Evolutionary conservation across 306 rosid species (phyloP), one percentile per base, ranked within the genome.

Genomic region (Pyrus pyrifolia): DNA sequence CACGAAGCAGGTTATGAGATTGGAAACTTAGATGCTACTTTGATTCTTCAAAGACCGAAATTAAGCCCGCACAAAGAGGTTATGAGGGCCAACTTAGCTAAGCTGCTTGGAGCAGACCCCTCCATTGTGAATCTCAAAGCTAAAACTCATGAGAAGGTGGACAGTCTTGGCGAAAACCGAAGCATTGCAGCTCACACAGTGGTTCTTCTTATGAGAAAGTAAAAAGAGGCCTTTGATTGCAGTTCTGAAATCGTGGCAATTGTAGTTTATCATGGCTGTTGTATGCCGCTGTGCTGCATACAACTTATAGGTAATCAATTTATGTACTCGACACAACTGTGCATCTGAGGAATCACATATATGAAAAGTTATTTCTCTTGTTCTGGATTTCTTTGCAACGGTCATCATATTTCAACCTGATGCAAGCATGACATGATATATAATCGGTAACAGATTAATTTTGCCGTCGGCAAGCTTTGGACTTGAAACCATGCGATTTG

Each of bases 171-270:
- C 51, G 99, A 96, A 81, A 93, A 93, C 59, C 82, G 99, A 83
- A 93, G 99, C 66, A 91, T 96, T 83, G 99, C 96, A 4, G 99
- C 98, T 73, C 99, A 96, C 84, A 96, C 98, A 27, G 97, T 91
- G 77, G 93, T 91, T 83, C 98, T 96, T 80, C 87, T 96, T 33
- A 92, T 96, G 99, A 92, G 76, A 81, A 92, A 89, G 86, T 91
- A 77, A 27, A 68, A 33, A 13, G 5, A 23, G 66, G 33, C n/a
- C 74, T 76, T 72, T 3, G 65, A 57, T 51, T 33, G 62, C 61
- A 4, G 74, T 75, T 66, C 67, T 51, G 18, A 25, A 21, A 64
- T 35, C 17, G 18, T 25, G 31, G 27, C 68, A 11, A 4, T 6
- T 74, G 78, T 74, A 74, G 29, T 52, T 44, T n/a, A 45, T 27